A percentile compares a stretch with the other conserved stretches of the same genome.
phyloP scores from a whole-genome alignment of 169 alveolate genomes.

The Eimeria acervulina region DNA sequence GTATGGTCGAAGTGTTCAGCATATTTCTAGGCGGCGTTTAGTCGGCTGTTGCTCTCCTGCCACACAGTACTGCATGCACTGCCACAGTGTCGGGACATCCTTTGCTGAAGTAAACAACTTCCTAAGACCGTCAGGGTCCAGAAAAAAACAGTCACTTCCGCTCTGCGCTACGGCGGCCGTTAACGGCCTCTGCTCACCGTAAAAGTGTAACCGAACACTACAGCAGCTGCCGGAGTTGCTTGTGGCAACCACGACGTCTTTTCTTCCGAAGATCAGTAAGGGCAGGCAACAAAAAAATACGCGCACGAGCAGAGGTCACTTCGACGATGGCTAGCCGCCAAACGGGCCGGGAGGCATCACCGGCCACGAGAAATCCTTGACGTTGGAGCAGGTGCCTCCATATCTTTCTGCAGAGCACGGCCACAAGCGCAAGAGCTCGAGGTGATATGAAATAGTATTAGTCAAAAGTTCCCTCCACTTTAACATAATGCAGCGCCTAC shows the following conservation, averaged over 20 bases:
- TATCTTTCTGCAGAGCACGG: constrained; percentile 81
- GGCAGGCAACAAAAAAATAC: background rate
- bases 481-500: background rate
- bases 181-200: constrained; percentile 2
- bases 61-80: background rate
- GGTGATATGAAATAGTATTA: background rate
- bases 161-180: background rate
- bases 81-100: background rate
- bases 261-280: background rate
- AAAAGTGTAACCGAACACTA: background rate
- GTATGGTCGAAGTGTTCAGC: background rate
- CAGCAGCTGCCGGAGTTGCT: constrained; percentile 15
- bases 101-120: background rate
- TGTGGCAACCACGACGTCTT: background rate
- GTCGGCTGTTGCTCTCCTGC: background rate
- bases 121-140: background rate
- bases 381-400: constrained; percentile 87
- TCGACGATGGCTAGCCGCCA: constrained; percentile 25
- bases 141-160: background rate
- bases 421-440: background rate
- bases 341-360: constrained; percentile 85
- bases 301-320: background rate
- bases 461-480: background rate
- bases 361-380: constrained; percentile 81
- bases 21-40: background rate